These are phyloP conservation scores for Phialophora tarda DNA, from an alignment of 2,329 filamentous ascomycete genomes.

Conservation along the genomic window DNA sequence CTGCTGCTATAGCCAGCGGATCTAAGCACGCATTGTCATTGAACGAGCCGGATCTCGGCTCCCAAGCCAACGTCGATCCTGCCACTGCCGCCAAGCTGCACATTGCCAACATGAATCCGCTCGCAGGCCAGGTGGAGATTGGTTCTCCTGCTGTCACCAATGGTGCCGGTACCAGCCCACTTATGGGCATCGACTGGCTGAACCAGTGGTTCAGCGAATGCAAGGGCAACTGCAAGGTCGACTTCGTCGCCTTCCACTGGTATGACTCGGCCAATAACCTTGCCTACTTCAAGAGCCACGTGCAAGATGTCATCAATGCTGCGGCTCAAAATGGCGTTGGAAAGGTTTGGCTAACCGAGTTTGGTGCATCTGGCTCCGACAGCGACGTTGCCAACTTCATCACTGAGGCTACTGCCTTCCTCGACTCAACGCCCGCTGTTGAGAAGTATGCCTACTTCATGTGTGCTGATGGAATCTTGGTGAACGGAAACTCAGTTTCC, in stretches of 20 bases:
- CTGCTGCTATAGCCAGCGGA: slow-evolving; percentile 44
- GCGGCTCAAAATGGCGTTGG: slow-evolving; percentile 45
- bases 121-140: slow-evolving; percentile 46
- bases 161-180: slow-evolving; percentile 38
- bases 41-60: slow-evolving; percentile 53
- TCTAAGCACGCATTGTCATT: slow-evolving; percentile 50
- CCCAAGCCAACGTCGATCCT: slow-evolving; percentile 49
- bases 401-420: slow-evolving; percentile 46
- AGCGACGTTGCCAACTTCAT: slow-evolving; percentile 45
- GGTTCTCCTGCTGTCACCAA: slow-evolving; percentile 53
- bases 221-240: slow-evolving; percentile 46
- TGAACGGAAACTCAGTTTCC: slow-evolving; percentile 38
- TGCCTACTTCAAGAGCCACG: slow-evolving; percentile 48
- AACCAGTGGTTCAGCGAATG: slow-evolving; percentile 49
- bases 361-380: slow-evolving; percentile 43
- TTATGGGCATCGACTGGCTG: slow-evolving; percentile 50
- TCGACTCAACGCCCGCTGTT: slow-evolving; percentile 48
- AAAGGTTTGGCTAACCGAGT: slow-evolving; percentile 56
- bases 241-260: slow-evolving; percentile 54
- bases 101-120: slow-evolving; percentile 48
- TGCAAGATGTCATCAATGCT: slow-evolving; percentile 45
- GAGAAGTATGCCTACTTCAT: slow-evolving; percentile 53
- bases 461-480: slow-evolving; percentile 43
- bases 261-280: slow-evolving; percentile 45
- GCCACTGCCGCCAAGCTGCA: slow-evolving; percentile 47